Evolutionary conservation across 1,284 basidiomycete genomes (phyloP), one percentile per base, ranked within the genome.

Genomic region (Sphaerobolus stellatus): DNA sequence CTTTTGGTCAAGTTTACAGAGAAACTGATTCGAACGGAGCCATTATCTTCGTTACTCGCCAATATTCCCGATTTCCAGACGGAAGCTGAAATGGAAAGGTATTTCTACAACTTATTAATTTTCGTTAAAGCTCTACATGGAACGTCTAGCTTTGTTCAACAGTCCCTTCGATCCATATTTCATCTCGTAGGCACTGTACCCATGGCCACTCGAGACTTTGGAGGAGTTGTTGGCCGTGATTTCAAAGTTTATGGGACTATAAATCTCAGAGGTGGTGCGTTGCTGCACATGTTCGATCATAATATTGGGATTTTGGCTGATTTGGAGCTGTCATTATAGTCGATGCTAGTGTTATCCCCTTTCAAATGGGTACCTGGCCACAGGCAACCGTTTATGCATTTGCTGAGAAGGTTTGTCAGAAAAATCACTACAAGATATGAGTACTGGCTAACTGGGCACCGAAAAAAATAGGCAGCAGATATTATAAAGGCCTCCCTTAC

Each of bases 181-280:
- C 68, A 65, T 31, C 61, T 61, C 18, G 54, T 63, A 30, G 66
- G 66, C 29, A 69, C 69, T 3, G 62, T 63, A 7, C 57, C 66
- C 7, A 66, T 69, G 63, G 59, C 62, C 5, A 61, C 66, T 16
- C 52, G 59, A 33, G 56, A 61, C 9, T 54, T 61, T 24, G 64
- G 63, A 7, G 75, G 77, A 56, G 76, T 78, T 27, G 75, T 77
- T 38, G 59, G 72, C 53, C 68, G 72, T 5, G 63, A 71, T 52
- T 64, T 79, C 14, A 73, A 62, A 54, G 68, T 71, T 11, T 81
- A 82, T 61, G 78, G 79, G 48, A 81, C 79, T 1, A 59, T 63
- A 5, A 82, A 82, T 62, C 67, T 82, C 13, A 73, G 80, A 6
- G 77, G 82, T 27, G 78, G 41, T 66, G 29, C 48, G 62, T 62